A percentile compares a stretch with the other conserved stretches of the same genome.
Conservation (phyloP, 2,329 filamentous ascomycete genomes). For the Escovopsis weberi region DNA sequence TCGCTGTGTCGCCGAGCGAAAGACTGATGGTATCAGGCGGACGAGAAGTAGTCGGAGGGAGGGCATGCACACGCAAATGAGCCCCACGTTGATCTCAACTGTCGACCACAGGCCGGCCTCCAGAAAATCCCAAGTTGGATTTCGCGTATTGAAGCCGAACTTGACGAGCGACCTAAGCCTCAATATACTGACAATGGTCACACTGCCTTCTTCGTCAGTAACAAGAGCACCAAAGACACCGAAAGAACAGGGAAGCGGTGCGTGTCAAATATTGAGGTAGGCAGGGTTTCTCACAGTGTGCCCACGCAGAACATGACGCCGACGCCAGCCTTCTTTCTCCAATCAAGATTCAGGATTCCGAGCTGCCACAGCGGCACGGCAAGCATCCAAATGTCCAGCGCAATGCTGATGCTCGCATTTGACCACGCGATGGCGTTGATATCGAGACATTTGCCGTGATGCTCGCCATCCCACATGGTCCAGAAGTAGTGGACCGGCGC, state of each 20-base stretch:
- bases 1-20: conserved; percentile 14
- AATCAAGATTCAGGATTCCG: conserved; percentile 25
- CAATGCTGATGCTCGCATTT: conserved; percentile 37
- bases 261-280: conserved; percentile 1
- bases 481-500: conserved; percentile 36
- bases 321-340: conserved; percentile 34
- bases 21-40: conserved; percentile 22
- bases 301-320: conserved; percentile 36
- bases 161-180: conserved; percentile 20
- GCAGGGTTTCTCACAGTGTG: conserved; percentile 20
- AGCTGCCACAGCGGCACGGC: conserved; percentile 33
- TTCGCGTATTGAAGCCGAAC: conserved; percentile 15
- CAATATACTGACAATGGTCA: conserved; percentile 24
- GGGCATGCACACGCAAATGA: conserved; percentile 26
- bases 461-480: conserved; percentile 34
- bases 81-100: conserved; percentile 24
- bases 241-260: neutral
- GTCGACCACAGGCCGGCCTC: conserved; percentile 21
- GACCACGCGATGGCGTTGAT: conserved; percentile 35
- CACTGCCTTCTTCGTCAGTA: conserved; percentile 11
- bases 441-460: conserved; percentile 32
- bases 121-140: conserved; percentile 21
- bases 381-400: conserved; percentile 37
- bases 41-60: conserved; percentile 21
- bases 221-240: neutral